Evolutionary conservation across 768 basidiomycete species (phyloP), one percentile per base, ranked within the genome.

Genomic region (Suillus clintonianus): DNA sequence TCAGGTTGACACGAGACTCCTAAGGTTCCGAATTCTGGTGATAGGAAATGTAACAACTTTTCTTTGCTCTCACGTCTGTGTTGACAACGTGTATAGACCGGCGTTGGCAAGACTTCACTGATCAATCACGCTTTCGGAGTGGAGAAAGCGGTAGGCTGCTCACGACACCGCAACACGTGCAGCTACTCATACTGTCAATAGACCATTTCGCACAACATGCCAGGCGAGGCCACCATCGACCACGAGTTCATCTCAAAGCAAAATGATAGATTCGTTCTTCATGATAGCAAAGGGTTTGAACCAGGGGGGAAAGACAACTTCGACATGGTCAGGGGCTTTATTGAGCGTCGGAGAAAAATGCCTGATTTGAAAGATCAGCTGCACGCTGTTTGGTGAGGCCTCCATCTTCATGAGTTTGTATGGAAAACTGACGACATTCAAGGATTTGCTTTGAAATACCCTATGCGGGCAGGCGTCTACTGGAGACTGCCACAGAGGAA

Each of bases 281-380:
- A 68, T 22, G 66, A 68, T 45, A 67, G 67, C 39, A 10, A 32
- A 58, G 67, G 67, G 11, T 68, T 67, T 32, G 67, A 68, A 61
- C 47, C 63, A 41, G 67, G 62, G 4, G 62, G 63, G 0, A 15
- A 14, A 14, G 43, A 43, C 7, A 67, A 41, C 43, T 19, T 43
- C 42, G 4, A 50, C 4, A 59, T 41, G 14, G 59, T 67, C 13
- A 47, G 51, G n/a, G 11, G 43, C 4, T 68, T 68, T 47, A 68
- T 68, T 47, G 10, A 68, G 5, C 7, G 30, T 13, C 50, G 66
- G 43, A 64, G 43, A 32, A 8, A 42, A 5, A 34, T 27, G 41
- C 50, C 48, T 27, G 42, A n/a, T 50, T 32, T 68, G 39, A 64
- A 50, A 37, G 67, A 68, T 15, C 54, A 59, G 50, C 32, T 68